phyloP scores from a whole-genome alignment of 1,284 basidiomycete genomes.

The Ceratobasidium sp. region DNA sequence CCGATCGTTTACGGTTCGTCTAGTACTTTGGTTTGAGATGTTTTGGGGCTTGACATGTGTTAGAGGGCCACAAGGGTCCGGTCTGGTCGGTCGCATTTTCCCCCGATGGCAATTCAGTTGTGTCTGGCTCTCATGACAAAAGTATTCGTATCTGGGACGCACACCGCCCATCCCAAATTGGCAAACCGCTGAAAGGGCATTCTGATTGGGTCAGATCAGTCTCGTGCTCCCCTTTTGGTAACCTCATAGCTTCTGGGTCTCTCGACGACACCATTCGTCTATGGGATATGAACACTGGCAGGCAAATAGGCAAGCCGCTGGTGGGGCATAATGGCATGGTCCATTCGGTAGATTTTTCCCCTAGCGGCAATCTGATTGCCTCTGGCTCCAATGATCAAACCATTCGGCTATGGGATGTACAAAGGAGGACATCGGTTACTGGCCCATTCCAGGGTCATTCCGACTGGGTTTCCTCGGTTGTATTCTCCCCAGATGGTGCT shows the following conservation, averaged over 20 bases:
- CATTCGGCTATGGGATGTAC: not conserved
- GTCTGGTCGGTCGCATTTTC: slow-evolving; percentile 16
- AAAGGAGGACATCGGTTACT: not conserved
- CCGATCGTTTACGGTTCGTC: too few relatives aligned
- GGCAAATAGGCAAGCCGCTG: too few relatives aligned
- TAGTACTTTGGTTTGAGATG: too few relatives aligned
- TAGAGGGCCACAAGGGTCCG: not conserved
- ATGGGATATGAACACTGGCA: slow-evolving; percentile 25
- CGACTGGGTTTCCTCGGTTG: not conserved
- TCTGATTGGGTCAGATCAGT: not conserved
- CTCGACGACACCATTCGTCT: slow-evolving; percentile 18
- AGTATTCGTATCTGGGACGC: slow-evolving; percentile 27
- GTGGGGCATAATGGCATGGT: not conserved
- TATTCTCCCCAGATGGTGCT: not conserved
- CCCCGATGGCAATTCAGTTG: slow-evolving; percentile 9
- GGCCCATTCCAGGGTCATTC: not conserved
- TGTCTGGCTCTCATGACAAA: slow-evolving; percentile 3
- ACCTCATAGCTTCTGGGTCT: slow-evolving; percentile 15
- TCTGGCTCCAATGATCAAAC: slow-evolving; percentile 1
- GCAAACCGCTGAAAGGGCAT: slow-evolving; percentile 4
- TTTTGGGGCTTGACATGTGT: too few relatives aligned
- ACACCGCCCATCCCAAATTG: not conserved
- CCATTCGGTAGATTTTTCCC: slow-evolving; percentile 21
- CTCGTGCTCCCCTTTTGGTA: slow-evolving; percentile 16
- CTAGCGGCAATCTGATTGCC: not conserved